Evolutionary conservation across 2,329 filamentous ascomycete species (phyloP).

Genomic region (Beauveria sp.): DNA sequence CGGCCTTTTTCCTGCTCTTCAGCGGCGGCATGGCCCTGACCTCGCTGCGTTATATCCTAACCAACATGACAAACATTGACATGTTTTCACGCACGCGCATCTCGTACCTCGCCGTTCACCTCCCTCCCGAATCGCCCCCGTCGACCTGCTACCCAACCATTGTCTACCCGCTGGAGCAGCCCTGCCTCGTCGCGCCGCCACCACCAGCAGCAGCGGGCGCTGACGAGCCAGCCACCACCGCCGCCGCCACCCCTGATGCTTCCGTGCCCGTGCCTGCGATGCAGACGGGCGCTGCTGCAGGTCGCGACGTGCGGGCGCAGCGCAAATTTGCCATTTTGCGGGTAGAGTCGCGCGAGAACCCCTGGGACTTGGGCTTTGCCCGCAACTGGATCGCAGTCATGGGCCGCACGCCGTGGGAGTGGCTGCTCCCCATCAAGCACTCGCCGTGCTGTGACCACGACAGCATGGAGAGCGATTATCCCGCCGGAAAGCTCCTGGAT

Average conservation of each 20-base stretch:
- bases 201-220: background rate
- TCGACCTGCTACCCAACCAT: conserved; percentile 42
- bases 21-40: conserved; percentile 67
- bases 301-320: conserved; percentile 39
- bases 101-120: conserved; percentile 67
- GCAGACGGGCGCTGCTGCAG: conserved; percentile 11
- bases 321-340: conserved; percentile 74
- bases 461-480: conserved; percentile 58
- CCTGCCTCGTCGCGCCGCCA: conserved; percentile 17
- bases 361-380: conserved; percentile 68
- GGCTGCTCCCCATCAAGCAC: conserved; percentile 68
- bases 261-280: background rate
- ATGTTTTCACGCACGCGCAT: conserved; percentile 55
- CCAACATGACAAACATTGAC: conserved; percentile 82
- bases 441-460: conserved; percentile 70
- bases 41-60: conserved; percentile 59
- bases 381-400: conserved; percentile 74
- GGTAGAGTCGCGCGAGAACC: conserved; percentile 69
- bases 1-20: conserved; percentile 73
- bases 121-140: conserved; percentile 43
- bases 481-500: conserved; percentile 54
- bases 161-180: conserved; percentile 48
- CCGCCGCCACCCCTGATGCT: conserved; percentile 1
- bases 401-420: conserved; percentile 63
- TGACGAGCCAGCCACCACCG: background rate